Evolutionary conservation across 768 basidiomycete genomes (phyloP).

Genomic region (Mycena galopus): DNA sequence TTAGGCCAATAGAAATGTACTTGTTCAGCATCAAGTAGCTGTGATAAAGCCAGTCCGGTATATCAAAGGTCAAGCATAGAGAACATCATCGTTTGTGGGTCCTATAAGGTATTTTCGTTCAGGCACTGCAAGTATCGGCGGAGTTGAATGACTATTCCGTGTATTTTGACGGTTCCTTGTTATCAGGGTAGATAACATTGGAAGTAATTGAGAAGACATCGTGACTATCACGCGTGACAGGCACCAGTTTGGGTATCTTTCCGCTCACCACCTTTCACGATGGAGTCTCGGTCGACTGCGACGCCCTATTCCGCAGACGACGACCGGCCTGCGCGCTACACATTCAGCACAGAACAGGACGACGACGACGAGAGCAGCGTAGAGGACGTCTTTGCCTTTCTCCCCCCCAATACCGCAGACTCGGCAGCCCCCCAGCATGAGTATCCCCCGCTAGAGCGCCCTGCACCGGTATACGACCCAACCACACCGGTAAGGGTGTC

Average conservation of each 20-base stretch:
- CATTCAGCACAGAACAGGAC: conserved; percentile 60
- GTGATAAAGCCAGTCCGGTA: too few species aligned
- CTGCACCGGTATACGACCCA: conserved; percentile 40
- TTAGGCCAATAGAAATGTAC: too few species aligned
- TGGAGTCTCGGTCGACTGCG: conserved; percentile 39
- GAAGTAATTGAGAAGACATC: too few species aligned
- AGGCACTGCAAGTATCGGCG: too few species aligned
- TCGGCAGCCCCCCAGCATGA: conserved; percentile 42
- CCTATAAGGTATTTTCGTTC: too few species aligned
- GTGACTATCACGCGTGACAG: too few species aligned
- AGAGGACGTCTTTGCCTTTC: conserved; percentile 91
- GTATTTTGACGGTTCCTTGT: too few species aligned
- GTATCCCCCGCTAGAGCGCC: conserved; percentile 42
- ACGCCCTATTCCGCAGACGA: conserved; percentile 39
- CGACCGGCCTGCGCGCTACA: conserved; percentile 49
- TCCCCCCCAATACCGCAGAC: conserved; percentile 84
- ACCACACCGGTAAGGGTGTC: conserved; percentile 37
- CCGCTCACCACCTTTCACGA: conserved; percentile 38
- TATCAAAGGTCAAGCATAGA: too few species aligned
- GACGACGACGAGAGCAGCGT: conserved; percentile 83
- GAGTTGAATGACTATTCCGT: too few species aligned
- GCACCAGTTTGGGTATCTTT: conserved; percentile 18
- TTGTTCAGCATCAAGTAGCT: too few species aligned
- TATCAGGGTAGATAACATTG: too few species aligned
- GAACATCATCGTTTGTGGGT: too few species aligned